A percentile compares a stretch with the other conserved stretches of the same genome.
phyloP scores from a whole-genome alignment of 371 early-diverging fungal species.

The Syncephalis plumigaleata region DNA sequence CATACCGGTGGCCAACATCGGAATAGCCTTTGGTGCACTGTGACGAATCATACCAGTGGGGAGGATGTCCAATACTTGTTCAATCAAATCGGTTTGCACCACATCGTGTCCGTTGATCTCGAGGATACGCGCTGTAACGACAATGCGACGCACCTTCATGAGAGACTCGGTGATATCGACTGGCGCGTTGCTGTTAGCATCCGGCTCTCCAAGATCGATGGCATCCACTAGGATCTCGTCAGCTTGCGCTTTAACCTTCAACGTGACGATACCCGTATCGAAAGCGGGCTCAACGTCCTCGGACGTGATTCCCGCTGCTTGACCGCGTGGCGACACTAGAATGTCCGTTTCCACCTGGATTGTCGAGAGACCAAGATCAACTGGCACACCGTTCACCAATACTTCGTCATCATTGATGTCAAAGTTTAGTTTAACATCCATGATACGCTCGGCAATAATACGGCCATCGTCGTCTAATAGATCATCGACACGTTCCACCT shows the following conservation, averaged over 20 bases:
- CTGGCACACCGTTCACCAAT: conserved; percentile 31
- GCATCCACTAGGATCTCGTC: no score
- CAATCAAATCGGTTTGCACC: conserved; percentile 44
- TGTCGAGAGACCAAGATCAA: conserved; percentile 33
- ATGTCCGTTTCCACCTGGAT: conserved; percentile 22
- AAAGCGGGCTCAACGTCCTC: conserved; percentile 32
- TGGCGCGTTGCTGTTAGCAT: conserved; percentile 19
- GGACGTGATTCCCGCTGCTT: conserved; percentile 25
- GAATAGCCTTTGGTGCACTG: no score
- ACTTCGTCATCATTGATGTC: conserved; percentile 37
- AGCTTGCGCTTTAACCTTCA: conserved; percentile 21
- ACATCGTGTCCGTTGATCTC: conserved; percentile 53
- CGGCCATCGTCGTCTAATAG: conserved; percentile 42
- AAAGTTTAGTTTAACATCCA: conserved; percentile 47
- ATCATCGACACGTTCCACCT: conserved; percentile 51
- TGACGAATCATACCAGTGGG: conserved; percentile 16
- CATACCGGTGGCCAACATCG: no score
- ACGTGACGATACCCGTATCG: conserved; percentile 47
- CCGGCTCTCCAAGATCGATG: conserved; percentile 13
- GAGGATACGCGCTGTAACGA: conserved; percentile 35
- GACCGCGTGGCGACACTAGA: no score
- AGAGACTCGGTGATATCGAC: conserved; percentile 22
- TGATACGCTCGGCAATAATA: conserved; percentile 39
- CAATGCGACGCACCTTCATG: conserved; percentile 24
- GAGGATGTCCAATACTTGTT: conserved; percentile 46